Percentiles rank a stretch among this genome's conserved stretches.
Conservation (phyloP, 1,284 basidiomycete genomes). For the Kwoniella shivajii region DNA sequence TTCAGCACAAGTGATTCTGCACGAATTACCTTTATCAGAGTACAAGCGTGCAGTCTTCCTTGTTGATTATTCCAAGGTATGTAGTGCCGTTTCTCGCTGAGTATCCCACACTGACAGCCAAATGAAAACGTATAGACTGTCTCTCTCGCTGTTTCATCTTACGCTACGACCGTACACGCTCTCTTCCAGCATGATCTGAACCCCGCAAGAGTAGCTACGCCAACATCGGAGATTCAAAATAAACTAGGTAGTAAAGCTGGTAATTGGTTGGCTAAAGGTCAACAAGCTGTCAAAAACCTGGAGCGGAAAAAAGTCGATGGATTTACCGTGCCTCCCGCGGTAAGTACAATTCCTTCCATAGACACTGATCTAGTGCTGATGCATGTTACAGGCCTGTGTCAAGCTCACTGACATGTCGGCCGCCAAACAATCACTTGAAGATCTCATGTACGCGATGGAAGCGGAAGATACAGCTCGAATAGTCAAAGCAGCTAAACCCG, state of each 20-base stretch:
- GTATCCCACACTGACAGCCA: neutral
- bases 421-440: constrained; percentile 43
- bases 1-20: constrained; percentile 41
- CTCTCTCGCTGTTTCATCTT: constrained; percentile 43
- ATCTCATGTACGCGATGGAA: constrained; percentile 44
- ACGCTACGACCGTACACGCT: constrained; percentile 46
- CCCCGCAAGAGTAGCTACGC: constrained; percentile 33
- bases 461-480: constrained; percentile 48
- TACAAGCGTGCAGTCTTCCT: constrained; percentile 52
- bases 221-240: constrained; percentile 30
- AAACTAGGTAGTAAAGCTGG: constrained; percentile 46
- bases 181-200: constrained; percentile 47
- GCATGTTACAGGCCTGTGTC: constrained; percentile 40
- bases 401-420: constrained; percentile 53
- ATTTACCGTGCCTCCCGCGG: constrained; percentile 42
- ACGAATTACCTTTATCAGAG: constrained; percentile 48
- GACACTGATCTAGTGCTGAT: neutral
- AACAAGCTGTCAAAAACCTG: constrained; percentile 47
- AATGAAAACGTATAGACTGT: constrained; percentile 34
- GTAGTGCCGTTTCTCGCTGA: neutral
- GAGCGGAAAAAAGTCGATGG: constrained; percentile 48
- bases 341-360: constrained; percentile 13
- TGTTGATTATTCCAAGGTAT: constrained; percentile 52
- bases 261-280: constrained; percentile 53
- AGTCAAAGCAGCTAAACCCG: constrained; percentile 32